Conservation (phyloP, 1,284 basidiomycete species). For the Meira miltonrushii region DNA sequence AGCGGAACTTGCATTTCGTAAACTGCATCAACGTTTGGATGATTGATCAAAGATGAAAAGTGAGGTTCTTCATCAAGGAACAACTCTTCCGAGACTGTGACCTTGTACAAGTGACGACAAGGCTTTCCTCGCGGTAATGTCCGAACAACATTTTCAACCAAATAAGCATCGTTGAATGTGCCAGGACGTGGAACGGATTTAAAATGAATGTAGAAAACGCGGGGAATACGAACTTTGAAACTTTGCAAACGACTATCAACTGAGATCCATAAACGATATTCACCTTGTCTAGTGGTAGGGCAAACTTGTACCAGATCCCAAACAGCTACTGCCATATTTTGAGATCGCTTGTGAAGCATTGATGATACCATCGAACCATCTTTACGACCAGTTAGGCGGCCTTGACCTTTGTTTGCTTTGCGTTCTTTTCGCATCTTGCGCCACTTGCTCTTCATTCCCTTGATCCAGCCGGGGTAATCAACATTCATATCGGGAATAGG, state of each 20-base stretch:
- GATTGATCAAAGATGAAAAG: constrained; percentile 85
- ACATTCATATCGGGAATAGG: constrained; percentile 42
- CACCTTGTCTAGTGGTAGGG: constrained; percentile 69
- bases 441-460: constrained; percentile 76
- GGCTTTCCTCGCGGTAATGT: constrained; percentile 75
- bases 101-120: constrained; percentile 73
- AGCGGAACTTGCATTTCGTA: constrained; percentile 91
- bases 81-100: constrained; percentile 75
- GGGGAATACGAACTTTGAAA: constrained; percentile 75
- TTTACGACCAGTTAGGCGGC: not conserved
- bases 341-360: constrained; percentile 66
- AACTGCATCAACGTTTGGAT: constrained; percentile 90
- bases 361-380: constrained; percentile 18
- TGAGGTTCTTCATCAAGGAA: constrained; percentile 81
- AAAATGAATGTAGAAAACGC: constrained; percentile 89
- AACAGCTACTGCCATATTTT: constrained; percentile 63
- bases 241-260: constrained; percentile 74
- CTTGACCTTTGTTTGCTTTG: not conserved
- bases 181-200: constrained; percentile 63
- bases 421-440: constrained; percentile 57
- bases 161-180: constrained; percentile 66
- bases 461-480: constrained; percentile 76
- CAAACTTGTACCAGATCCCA: constrained; percentile 95
- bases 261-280: constrained; percentile 83
- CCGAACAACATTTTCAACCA: constrained; percentile 68